These are phyloP conservation scores for Leishmania braziliensis DNA, from an alignment of 208 protist genomes.

Conservation along the genomic window DNA sequence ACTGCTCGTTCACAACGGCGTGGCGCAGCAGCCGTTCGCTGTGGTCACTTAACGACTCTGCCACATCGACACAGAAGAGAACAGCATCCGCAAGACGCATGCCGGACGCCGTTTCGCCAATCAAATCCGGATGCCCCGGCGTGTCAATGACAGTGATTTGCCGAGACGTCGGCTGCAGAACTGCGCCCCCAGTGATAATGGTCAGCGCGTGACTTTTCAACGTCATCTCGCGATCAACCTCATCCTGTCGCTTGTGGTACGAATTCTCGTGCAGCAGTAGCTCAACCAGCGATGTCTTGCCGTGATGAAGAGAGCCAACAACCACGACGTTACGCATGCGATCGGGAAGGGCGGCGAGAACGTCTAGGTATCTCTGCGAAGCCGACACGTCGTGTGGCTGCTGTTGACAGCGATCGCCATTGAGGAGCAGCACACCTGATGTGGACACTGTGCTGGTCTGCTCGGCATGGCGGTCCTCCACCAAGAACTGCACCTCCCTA, in stretches of 20 bases:
- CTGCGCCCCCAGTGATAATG: conserved; percentile 42
- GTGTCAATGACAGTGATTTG: conserved; percentile 98
- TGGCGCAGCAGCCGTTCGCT: conserved; percentile 89
- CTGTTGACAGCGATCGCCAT: not conserved
- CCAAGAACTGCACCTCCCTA: conserved; percentile 36
- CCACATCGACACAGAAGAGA: conserved; percentile 97
- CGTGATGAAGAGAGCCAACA: conserved; percentile 96
- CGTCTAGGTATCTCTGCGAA: conserved; percentile 44
- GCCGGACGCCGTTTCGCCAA: conserved; percentile 93
- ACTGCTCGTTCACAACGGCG: conserved; percentile 67
- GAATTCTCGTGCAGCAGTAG: conserved; percentile 43
- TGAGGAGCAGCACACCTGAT: conserved; percentile 29
- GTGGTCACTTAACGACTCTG: conserved; percentile 94
- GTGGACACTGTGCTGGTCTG: not conserved
- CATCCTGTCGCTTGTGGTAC: conserved; percentile 64
- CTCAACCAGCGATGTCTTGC: conserved; percentile 97
- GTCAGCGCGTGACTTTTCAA: conserved; percentile 76
- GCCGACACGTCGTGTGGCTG: not conserved
- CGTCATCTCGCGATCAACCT: conserved; percentile 63
- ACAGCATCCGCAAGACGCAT: conserved; percentile 96
- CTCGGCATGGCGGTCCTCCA: conserved; percentile 38
- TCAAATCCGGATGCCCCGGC: conserved; percentile 98
- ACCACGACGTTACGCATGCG: conserved; percentile 95
- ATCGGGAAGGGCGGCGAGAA: conserved; percentile 56
- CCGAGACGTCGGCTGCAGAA: conserved; percentile 53